These are phyloP conservation scores for Simmondsia chinensis DNA, from an alignment of 148 eudicot genomes.

Conservation along the genomic window DNA sequence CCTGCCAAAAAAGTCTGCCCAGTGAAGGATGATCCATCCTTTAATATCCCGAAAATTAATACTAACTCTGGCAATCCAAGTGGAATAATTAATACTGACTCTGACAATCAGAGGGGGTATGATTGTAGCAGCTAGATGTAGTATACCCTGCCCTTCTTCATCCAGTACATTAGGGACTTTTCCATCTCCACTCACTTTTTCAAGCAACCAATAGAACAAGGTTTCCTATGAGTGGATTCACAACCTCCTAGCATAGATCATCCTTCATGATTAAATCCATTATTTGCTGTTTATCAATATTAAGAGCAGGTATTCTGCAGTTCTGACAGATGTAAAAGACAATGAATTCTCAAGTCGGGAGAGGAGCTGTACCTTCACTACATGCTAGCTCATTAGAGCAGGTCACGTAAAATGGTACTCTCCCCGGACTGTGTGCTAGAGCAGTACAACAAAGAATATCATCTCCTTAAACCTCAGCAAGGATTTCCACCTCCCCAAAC, in stretches of 20 bases:
- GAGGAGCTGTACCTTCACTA: conserved; percentile 43
- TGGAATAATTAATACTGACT: conserved; percentile 69
- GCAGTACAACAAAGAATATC: conserved; percentile 36
- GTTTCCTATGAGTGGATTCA: conserved; percentile 51
- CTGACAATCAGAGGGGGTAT: conserved; percentile 63
- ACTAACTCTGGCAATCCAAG: conserved; percentile 62
- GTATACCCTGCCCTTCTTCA: conserved; percentile 74
- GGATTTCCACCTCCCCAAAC: conserved; percentile 62
- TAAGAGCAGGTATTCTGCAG: conserved; percentile 10
- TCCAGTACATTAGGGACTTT: conserved; percentile 57
- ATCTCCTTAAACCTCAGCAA: conserved; percentile 30
- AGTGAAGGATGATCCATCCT: conserved; percentile 91
- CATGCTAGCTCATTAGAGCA: conserved; percentile 51
- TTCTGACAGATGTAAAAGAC: conserved; percentile 24
- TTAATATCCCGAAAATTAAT: conserved; percentile 67
- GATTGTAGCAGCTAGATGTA: conserved; percentile 79
- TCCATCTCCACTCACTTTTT: conserved; percentile 59
- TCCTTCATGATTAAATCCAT: conserved; percentile 26
- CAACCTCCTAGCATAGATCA: conserved; percentile 21
- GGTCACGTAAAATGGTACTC: conserved; percentile 48
- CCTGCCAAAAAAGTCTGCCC: conserved; percentile 92
- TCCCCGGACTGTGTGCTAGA: conserved; percentile 33
- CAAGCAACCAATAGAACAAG: conserved; percentile 56
- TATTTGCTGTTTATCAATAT: too few species aligned
- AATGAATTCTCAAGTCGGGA: conserved; percentile 48